These are phyloP conservation scores for Solanum paucissectum DNA, from an alignment of 257 asterid genomes.

Conservation along the genomic window DNA sequence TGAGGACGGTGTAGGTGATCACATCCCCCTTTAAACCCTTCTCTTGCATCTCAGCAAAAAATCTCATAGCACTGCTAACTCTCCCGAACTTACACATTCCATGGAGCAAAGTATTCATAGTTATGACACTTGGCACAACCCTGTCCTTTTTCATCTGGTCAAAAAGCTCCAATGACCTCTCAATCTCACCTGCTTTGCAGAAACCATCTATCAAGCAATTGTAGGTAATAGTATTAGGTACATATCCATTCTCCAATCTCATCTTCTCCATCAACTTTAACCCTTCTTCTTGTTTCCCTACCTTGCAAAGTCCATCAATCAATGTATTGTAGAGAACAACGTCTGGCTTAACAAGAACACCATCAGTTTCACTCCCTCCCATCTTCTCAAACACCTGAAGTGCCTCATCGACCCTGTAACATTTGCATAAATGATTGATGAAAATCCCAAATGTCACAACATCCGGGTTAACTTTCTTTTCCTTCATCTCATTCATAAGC, in stretches of 20 bases:
- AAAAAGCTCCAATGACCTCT: slow-evolving; percentile 43
- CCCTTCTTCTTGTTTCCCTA: slow-evolving; percentile 77
- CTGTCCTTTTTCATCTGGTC: slow-evolving; percentile 46
- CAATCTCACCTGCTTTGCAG: slow-evolving; percentile 68
- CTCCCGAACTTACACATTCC: slow-evolving; percentile 67
- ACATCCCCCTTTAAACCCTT: slow-evolving; percentile 53
- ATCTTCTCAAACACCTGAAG: slow-evolving; percentile 55
- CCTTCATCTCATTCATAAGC: slow-evolving; percentile 70
- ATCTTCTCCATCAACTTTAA: slow-evolving; percentile 51
- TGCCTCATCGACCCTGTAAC: slow-evolving; percentile 57
- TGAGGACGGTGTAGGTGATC: slow-evolving; percentile 46
- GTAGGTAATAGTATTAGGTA: slow-evolving; percentile 50
- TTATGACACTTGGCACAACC: slow-evolving; percentile 29
- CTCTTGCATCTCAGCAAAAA: slow-evolving; percentile 34
- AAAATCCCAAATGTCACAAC: slow-evolving; percentile 57
- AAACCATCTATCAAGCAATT: slow-evolving; percentile 72
- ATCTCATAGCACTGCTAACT: slow-evolving; percentile 46
- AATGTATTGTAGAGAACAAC: slow-evolving; percentile 49
- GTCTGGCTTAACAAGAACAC: slow-evolving; percentile 42
- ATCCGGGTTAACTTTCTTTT: slow-evolving; percentile 45
- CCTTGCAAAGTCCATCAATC: slow-evolving; percentile 80
- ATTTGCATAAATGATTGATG: slow-evolving; percentile 57
- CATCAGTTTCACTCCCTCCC: slow-evolving; percentile 30
- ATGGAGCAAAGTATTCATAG: slow-evolving; percentile 48
- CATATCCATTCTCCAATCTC: slow-evolving; percentile 22